Base-by-base conservation (phyloP, 345 rosid species). In the Populus nigra region DNA sequence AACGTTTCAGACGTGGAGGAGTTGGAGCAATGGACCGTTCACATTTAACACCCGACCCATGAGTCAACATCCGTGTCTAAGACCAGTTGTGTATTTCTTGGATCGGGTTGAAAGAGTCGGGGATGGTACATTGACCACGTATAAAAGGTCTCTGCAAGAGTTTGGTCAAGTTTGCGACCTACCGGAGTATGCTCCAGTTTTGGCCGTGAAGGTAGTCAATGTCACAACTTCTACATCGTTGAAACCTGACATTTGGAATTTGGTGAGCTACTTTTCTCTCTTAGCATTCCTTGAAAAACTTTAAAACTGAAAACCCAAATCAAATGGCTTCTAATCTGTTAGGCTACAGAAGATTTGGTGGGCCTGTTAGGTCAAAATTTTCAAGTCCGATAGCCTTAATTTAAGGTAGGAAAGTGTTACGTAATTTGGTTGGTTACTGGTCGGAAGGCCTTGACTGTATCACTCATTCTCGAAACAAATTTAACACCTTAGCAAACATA, bases 1-100 rank as follows among this genome's bases (percentile, higher is more conserved):
- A 78, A 95, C 99, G 71, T 93, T 93, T 72, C 81, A 75, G 79
- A 83, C 97, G 11, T 95, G 99, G 97, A 82, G 90, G 84, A 91
- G 80, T 7, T 89, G 88, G 85, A 83, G 84, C 65, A 50, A 81
- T 2, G 94, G 83, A 50, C 99, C 97, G 0, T 93, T 90, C 87
- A 81, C 91, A 22, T 88, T 93, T 39, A 87, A 95, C 82, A 92
- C 94, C 73, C 91, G 90, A 78, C 82, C 89, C 76, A n/a, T 85
- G 35, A 84, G 87, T 69, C 27, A 66, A 0, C 83, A 87, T 79
- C 89, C 92, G 36, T 91, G 99, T 39, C 73, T 88, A 59, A 83
- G 86, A 74, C 97, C 99, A 29, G 33, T 95, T 50, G 50, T 88
- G 16, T 93, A 86, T 82, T 92, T 90, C 83, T 66, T 95, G 82